Evolutionary conservation across 1,284 basidiomycete genomes (phyloP), one percentile per base, ranked within the genome.

Genomic region (Rhodotorula sp.): DNA sequence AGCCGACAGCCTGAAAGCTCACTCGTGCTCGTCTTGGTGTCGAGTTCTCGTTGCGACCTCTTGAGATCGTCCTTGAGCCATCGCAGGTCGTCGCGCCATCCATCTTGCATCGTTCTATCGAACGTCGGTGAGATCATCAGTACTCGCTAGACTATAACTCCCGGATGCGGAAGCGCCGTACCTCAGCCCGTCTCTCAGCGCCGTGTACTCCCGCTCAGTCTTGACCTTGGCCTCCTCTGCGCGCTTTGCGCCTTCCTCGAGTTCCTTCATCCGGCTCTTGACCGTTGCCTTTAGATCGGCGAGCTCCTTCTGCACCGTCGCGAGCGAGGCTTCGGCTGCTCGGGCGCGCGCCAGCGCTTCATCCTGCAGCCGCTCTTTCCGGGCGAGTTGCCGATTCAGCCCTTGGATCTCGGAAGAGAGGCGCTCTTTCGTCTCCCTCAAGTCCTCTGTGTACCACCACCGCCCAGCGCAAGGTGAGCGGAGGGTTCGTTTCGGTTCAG

Each of bases 381-480:
- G 84, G 38, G 90, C 86, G 16, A 94, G 88, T 23, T 93, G 91
- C 75, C 91, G 90, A 77, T 91, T 91, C 71, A 92, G 80, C 2
- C 88, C 88, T 79, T 94, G 92, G 78, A 92, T 93, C 81, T 94
- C 92, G 63, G 91, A 79, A 66, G 90, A 82, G 67, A 93, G 81
- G 60, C 92, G 84, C 79, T 92, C 90, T 72, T 92, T 85, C 1
- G 87, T 88, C 77, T 92, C 91, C 77, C 92, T 92, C 80, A 93
- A 81, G 80, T 94, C 92, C 79, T 94, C 92, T 57, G 87, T 88
- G 26, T 28, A 28, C 28, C 0, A 45, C 16, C 34, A 6, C 4
- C 6, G 8, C 2, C 60, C 26, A 2, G 28, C 43, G 19, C 45
- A 34, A 48, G 6, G 14, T 21, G 38, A 16, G 38, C 38, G 10